These are phyloP conservation scores for Microstegium vimineum DNA, from an alignment of 176 grass and related monocot species.

Conservation along the genomic window DNA sequence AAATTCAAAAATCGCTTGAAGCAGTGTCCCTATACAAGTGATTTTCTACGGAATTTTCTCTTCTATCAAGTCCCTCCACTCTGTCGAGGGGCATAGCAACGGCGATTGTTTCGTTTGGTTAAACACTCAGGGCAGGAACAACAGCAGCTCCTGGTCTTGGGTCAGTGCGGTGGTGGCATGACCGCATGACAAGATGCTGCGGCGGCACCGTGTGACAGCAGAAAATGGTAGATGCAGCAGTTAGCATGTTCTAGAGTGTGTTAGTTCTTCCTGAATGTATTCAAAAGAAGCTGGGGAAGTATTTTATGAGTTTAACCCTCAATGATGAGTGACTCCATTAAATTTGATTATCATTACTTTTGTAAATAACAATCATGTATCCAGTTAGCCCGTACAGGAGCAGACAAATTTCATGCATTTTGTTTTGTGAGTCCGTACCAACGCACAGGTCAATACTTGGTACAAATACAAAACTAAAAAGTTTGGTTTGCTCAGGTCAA, in stretches of 20 bases:
- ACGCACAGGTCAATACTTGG: too few relatives aligned
- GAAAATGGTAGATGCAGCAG: neutral
- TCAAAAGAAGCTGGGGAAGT: neutral
- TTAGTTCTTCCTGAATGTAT: neutral
- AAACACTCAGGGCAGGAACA: neutral
- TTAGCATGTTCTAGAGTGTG: too few relatives aligned
- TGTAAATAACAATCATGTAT: too few relatives aligned
- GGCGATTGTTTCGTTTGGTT: neutral
- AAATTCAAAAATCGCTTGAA: neutral
- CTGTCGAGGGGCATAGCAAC: neutral
- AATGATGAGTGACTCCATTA: neutral
- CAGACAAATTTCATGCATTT: too few relatives aligned
- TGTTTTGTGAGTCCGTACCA: too few relatives aligned
- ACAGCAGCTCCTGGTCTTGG: neutral
- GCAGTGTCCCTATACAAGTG: neutral
- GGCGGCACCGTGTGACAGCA: neutral
- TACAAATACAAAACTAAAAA: neutral
- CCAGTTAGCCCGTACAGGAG: too few relatives aligned
- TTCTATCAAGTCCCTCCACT: neutral
- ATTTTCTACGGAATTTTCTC: neutral
- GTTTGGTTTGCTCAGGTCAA: neutral
- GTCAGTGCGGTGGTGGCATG: too few relatives aligned
- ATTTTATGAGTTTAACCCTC: neutral
- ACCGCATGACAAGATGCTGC: too few relatives aligned
- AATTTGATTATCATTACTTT: too few relatives aligned